Base-by-base conservation (phyloP, 441 rosid genomes). In the Syzygium syzygioides region DNA sequence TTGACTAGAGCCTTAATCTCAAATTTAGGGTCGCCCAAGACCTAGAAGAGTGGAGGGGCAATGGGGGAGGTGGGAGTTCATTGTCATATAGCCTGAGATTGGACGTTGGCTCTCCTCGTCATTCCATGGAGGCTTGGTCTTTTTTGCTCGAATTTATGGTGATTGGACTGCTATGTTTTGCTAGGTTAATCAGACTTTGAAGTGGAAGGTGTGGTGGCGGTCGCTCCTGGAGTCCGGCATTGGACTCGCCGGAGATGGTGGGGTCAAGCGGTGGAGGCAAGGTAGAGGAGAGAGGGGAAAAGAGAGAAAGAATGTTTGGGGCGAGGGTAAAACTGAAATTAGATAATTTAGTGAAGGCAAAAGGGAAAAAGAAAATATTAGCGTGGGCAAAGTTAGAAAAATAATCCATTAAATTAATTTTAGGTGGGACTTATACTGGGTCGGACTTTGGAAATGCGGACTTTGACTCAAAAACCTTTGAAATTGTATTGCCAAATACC, bases 291-390 rank as follows among this genome's bases (percentile, higher is more conserved):
- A 68, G 25, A 8, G 45, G 12, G 9, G 34, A 62, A 45, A 45
- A 32, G 34, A 2, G 66, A 60, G 66, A 0, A 17, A 26, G 32
- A 17, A 3, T 0, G 0, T 18, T 45, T 11, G 1, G 34, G 7
- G 34, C 14, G 26, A 68, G 48, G 48, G 79, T 19, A 68, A 32
- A 68, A 68, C 48, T 3, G 14, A 34, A 4, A 34, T 0, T 66
- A 19, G 48, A 68, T 34, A 37, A 34, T 68, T 37, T 19, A 34
- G 2, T 68, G 79, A 68, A 20, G 48, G 48, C 7, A 37, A 68
- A 32, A 68, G 19, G 79, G 48, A 68, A 68, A 68, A 34, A 7
- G 45, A 68, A 34, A 4, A 34, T 68, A 34, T 34, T 68, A 10
- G 13, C 20, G 45, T 32, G 79, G 25, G 79, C 19, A 66, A 23